A percentile compares a stretch with the other conserved stretches of the same genome.
These are phyloP conservation scores for Saccharomycopsis amapae DNA, from an alignment of 805 yeast genomes.

Conservation along the genomic window DNA sequence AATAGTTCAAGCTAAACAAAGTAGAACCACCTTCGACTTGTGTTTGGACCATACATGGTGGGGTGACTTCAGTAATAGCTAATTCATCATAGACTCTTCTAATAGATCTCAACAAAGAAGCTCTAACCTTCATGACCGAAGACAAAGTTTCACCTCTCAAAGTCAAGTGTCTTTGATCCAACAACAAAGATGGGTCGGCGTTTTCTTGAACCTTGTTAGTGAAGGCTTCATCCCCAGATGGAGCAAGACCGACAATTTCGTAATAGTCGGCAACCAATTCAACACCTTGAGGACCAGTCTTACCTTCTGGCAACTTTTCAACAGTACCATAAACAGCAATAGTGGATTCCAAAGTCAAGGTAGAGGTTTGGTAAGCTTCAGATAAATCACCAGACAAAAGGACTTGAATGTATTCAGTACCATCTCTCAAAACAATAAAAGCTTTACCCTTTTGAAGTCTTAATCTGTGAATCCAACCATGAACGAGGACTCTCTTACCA, in stretches of 20 bases:
- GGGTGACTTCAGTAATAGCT: slow-evolving; percentile 83
- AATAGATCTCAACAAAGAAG: slow-evolving; percentile 62
- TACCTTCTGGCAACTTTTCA: slow-evolving; percentile 86
- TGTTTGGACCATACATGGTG: slow-evolving; percentile 99
- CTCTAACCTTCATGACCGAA: slow-evolving; percentile 92
- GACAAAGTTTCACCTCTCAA: slow-evolving; percentile 92
- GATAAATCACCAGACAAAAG: slow-evolving; percentile 90
- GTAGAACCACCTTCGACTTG: slow-evolving; percentile 99
- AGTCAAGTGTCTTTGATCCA: slow-evolving; percentile 94
- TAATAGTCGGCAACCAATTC: slow-evolving; percentile 90
- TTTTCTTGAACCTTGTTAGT: slow-evolving; percentile 90
- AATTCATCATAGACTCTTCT: slow-evolving; percentile 74
- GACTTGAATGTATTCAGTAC: slow-evolving; percentile 84
- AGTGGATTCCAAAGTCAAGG: slow-evolving; percentile 84
- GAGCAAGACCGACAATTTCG: slow-evolving; percentile 86
- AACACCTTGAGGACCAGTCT: slow-evolving; percentile 95
- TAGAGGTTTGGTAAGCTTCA: slow-evolving; percentile 75
- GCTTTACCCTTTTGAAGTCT: slow-evolving; percentile 89
- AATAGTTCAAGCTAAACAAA: slow-evolving; percentile 84
- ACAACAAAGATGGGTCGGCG: slow-evolving; percentile 85
- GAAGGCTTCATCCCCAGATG: slow-evolving; percentile 92
- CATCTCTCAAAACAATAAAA: slow-evolving; percentile 90
- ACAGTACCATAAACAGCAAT: slow-evolving; percentile 74
- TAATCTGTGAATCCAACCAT: slow-evolving; percentile 96
- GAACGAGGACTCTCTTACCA: slow-evolving; percentile 66